A percentile compares a stretch with the other conserved stretches of the same genome.
Evolutionary conservation across 129 eudicot genomes (phyloP).

Genomic region (Tanacetum coccineum): DNA sequence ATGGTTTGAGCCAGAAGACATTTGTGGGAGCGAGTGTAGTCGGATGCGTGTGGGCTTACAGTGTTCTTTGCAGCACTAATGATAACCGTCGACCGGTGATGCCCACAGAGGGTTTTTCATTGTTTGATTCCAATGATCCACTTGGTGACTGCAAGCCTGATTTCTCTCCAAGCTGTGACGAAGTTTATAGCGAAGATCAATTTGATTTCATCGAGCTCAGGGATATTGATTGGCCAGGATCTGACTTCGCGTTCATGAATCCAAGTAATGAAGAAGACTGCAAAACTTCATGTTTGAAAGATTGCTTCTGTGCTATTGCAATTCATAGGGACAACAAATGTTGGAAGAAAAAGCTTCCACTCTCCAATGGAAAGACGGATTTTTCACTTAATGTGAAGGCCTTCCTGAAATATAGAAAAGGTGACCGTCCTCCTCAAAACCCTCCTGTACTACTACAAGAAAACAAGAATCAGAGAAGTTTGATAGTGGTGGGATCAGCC

Average conservation of each 20-base stretch:
- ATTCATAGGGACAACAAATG: slow-evolving; percentile 6
- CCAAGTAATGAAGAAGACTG: slow-evolving; percentile 25
- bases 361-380: slow-evolving; percentile 28
- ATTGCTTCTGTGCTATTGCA: slow-evolving; percentile 49
- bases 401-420: slow-evolving; percentile 29
- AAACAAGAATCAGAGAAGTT: not conserved
- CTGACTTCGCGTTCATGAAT: slow-evolving; percentile 16
- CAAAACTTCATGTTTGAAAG: slow-evolving; percentile 37
- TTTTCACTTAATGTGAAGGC: not conserved
- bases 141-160: slow-evolving; percentile 37
- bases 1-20: slow-evolving; percentile 3
- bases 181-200: not conserved
- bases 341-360: slow-evolving; percentile 40
- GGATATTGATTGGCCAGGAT: slow-evolving; percentile 25
- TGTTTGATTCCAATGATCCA: slow-evolving; percentile 36
- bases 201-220: slow-evolving; percentile 17
- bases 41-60: slow-evolving; percentile 54
- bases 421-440: not conserved
- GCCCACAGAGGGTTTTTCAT: slow-evolving; percentile 35
- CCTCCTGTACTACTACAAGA: not conserved
- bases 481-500: slow-evolving; percentile 22
- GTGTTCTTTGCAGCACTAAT: slow-evolving; percentile 24
- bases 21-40: not conserved
- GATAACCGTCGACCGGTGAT: slow-evolving; percentile 28
- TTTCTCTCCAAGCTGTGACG: slow-evolving; percentile 27